A percentile compares a stretch with the other conserved stretches of the same genome.
phyloP scores from a whole-genome alignment of 352 stramenopile genomes.

The Aphanomyces cochlioides region DNA sequence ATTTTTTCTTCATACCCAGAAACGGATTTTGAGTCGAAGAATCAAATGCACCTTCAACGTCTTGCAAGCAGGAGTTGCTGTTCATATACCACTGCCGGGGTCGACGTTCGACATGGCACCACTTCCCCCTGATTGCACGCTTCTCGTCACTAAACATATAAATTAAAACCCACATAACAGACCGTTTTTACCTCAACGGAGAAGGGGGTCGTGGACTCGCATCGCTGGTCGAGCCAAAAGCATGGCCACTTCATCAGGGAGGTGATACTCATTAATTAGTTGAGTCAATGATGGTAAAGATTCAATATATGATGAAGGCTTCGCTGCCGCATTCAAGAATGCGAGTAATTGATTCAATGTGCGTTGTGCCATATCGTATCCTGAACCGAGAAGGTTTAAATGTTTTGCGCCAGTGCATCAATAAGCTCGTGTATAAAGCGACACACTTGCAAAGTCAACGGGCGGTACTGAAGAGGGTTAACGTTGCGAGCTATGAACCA shows the following conservation, averaged over 20 bases:
- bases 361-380: slow-evolving; percentile 84
- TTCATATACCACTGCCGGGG: slow-evolving; percentile 57
- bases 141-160: slow-evolving; percentile 31
- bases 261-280: slow-evolving; percentile 70
- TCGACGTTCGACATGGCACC: slow-evolving; percentile 27
- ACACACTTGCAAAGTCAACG: slow-evolving; percentile 62
- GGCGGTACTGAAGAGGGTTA: slow-evolving; percentile 65
- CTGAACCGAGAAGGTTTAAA: slow-evolving; percentile 70
- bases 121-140: slow-evolving; percentile 29
- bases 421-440: slow-evolving; percentile 64
- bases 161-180: slow-evolving; percentile 38
- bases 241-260: slow-evolving; percentile 72
- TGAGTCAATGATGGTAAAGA: slow-evolving; percentile 63
- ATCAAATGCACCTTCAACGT: slow-evolving; percentile 47
- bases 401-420: slow-evolving; percentile 42
- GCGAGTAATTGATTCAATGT: slow-evolving; percentile 81
- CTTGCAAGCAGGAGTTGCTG: slow-evolving; percentile 49
- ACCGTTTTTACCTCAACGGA: slow-evolving; percentile 40
- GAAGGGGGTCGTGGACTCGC: slow-evolving; percentile 63
- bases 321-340: slow-evolving; percentile 72
- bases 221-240: slow-evolving; percentile 73
- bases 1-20: slow-evolving; percentile 61
- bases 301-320: slow-evolving; percentile 60
- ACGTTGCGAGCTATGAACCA: slow-evolving; percentile 67
- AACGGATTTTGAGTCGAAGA: slow-evolving; percentile 46